These are phyloP conservation scores for Elongisporangium anandrum DNA, from an alignment of 352 stramenopile species.

Conservation along the genomic window DNA sequence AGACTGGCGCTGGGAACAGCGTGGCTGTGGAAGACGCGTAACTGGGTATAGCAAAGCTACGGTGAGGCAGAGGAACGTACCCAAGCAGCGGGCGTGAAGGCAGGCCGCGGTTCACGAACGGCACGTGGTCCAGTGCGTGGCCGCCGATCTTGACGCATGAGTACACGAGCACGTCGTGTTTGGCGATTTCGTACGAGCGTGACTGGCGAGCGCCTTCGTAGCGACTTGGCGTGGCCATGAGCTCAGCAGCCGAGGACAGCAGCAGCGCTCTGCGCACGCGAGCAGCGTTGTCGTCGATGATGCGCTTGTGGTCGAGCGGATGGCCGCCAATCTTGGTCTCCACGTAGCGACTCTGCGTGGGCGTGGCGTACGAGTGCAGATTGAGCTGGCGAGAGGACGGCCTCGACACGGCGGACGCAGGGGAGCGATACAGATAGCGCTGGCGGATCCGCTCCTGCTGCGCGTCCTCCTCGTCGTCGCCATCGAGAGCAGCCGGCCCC, in stretches of 20 bases:
- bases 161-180: conserved; percentile 44
- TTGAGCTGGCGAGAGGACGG: conserved; percentile 34
- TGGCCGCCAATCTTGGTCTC: conserved; percentile 82
- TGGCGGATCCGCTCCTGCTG: neutral
- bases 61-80: conserved; percentile 16
- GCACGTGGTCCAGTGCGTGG: conserved; percentile 73
- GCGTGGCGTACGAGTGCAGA: conserved; percentile 49
- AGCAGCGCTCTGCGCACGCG: neutral
- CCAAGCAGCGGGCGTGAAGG: conserved; percentile 59
- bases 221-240: neutral
- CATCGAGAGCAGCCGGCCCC: neutral
- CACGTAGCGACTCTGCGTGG: conserved; percentile 20
- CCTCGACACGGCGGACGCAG: neutral
- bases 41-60: neutral
- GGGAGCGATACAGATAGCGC: neutral
- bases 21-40: neutral
- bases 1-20: conserved; percentile 9
- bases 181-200: conserved; percentile 26
- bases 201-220: conserved; percentile 15
- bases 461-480: conserved; percentile 3
- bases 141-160: conserved; percentile 72
- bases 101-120: conserved; percentile 50
- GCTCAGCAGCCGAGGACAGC: conserved; percentile 2
- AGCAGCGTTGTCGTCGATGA: conserved; percentile 16
- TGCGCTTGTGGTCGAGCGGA: conserved; percentile 48